Evolutionary conservation across 108 stramenopile genomes (phyloP).

Genomic region (Cylindrotheca fusiformis): DNA sequence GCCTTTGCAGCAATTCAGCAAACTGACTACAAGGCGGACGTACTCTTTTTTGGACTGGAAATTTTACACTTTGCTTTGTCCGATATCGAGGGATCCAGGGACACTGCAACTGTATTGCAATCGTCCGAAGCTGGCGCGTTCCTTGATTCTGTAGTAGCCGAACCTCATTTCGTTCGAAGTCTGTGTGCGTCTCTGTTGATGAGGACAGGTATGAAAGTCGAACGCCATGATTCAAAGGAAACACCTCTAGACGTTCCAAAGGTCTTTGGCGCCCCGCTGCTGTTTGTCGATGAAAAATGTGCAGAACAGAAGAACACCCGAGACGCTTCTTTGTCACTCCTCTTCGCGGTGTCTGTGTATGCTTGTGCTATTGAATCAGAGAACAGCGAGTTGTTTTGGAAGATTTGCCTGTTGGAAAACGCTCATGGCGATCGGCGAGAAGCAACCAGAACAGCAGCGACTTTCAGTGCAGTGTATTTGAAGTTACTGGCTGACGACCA

Average conservation of each 20-base stretch:
- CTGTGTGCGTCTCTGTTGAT: constrained; percentile 51
- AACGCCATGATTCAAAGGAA: constrained; percentile 14
- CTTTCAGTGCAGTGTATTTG: constrained; percentile 48
- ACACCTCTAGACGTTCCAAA: constrained; percentile 23
- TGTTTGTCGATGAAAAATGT: constrained; percentile 37
- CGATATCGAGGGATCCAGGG: constrained; percentile 33
- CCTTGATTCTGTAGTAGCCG: constrained; percentile 40
- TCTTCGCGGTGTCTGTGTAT: constrained; percentile 50
- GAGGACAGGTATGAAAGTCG: constrained; percentile 33
- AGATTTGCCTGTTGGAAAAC: constrained; percentile 42
- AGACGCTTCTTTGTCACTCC: constrained; percentile 42
- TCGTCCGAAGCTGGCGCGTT: constrained; percentile 33
- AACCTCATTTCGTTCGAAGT: constrained; percentile 36
- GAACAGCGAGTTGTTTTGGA: constrained; percentile 46
- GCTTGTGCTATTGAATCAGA: constrained; percentile 43
- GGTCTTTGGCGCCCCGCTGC: constrained; percentile 53
- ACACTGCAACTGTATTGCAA: constrained; percentile 25
- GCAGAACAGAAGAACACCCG: constrained; percentile 38
- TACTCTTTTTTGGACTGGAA: constrained; percentile 45
- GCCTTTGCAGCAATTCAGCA: constrained; percentile 19
- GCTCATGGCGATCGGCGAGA: constrained; percentile 11
- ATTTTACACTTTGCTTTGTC: constrained; percentile 42
- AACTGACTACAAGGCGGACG: constrained; percentile 25
- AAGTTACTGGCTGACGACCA: constrained; percentile 42
- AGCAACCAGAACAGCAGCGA: constrained; percentile 17